These are phyloP conservation scores for Sporothrix globosa DNA, from an alignment of 2,329 filamentous ascomycete genomes.

Conservation along the genomic window DNA sequence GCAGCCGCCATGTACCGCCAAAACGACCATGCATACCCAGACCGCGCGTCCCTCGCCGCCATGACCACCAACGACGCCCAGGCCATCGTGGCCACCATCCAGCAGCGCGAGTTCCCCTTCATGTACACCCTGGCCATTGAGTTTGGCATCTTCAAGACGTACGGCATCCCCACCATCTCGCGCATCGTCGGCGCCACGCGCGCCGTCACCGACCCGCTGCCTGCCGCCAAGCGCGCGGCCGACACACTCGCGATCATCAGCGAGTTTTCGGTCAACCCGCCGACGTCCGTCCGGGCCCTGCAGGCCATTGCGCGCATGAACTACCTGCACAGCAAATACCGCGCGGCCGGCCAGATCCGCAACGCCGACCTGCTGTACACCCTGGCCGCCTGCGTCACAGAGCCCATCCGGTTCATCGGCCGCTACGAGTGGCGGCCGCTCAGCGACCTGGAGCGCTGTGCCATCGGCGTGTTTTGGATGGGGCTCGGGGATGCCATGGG, in stretches of 20 bases:
- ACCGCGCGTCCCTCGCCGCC: constrained; percentile 45
- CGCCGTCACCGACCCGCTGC: constrained; percentile 42
- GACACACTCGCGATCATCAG: constrained; percentile 47
- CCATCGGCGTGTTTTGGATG: constrained; percentile 71
- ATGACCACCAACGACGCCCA: constrained; percentile 53
- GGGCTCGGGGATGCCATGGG: constrained; percentile 70
- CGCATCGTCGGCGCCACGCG: constrained; percentile 45
- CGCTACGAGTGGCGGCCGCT: constrained; percentile 71
- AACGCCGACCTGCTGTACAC: constrained; percentile 48
- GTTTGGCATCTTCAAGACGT: constrained; percentile 51
- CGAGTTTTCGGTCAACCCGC: constrained; percentile 47
- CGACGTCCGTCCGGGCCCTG: constrained; percentile 44
- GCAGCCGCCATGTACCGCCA: constrained; percentile 41
- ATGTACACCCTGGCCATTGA: constrained; percentile 46
- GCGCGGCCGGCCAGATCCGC: constrained; percentile 43
- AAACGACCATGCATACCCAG: constrained; percentile 35
- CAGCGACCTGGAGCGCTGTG: constrained; percentile 69
- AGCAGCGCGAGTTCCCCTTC: constrained; percentile 46
- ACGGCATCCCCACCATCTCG: constrained; percentile 47
- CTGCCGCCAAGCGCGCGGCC: constrained; percentile 46
- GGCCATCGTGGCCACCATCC: constrained; percentile 47
- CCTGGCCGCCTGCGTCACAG: constrained; percentile 62
- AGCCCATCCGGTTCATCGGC: constrained; percentile 66
- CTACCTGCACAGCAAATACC: constrained; percentile 46
- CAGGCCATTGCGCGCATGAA: constrained; percentile 47